Conservation (phyloP, 495 filamentous ascomycete genomes). For the Penicillium alfredii region DNA sequence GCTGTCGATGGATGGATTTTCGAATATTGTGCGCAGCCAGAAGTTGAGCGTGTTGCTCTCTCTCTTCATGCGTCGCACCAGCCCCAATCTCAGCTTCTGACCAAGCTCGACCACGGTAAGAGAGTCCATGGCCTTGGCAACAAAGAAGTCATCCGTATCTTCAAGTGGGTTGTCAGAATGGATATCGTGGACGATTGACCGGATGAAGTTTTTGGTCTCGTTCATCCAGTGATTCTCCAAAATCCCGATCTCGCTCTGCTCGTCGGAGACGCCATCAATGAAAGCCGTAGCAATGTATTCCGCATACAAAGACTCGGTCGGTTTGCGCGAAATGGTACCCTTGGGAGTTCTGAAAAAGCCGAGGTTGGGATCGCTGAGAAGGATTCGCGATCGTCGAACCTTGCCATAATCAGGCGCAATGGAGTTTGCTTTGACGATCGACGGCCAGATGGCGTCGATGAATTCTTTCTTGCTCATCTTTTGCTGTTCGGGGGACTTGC, state of each 20-base stretch:
- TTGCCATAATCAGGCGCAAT: conserved; percentile 17
- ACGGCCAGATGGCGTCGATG: conserved; percentile 21
- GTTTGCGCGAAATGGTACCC: conserved; percentile 12
- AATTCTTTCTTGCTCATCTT: conserved; percentile 15
- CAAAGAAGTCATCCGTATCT: conserved; percentile 14
- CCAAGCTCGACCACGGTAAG: conserved; percentile 12
- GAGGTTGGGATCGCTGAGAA: conserved; percentile 13
- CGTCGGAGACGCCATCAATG: conserved; percentile 11
- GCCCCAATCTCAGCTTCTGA: conserved; percentile 10
- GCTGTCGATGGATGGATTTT: conserved; percentile 12
- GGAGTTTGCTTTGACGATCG: conserved; percentile 15
- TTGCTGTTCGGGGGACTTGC: conserved; percentile 8
- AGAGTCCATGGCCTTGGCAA: conserved; percentile 13
- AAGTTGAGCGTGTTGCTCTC: conserved; percentile 13
- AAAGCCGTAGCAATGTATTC: conserved; percentile 13
- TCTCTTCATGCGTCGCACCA: conserved; percentile 8
- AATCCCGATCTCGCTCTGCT: conserved; percentile 12
- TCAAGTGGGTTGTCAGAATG: conserved; percentile 5
- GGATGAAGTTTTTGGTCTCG: conserved; percentile 13
- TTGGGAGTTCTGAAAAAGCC: conserved; percentile 12
- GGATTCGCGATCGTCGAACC: conserved; percentile 13
- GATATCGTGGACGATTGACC: conserved; percentile 12
- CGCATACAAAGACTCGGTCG: conserved; percentile 12
- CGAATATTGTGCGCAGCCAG: conserved; percentile 14
- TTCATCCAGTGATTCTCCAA: conserved; percentile 14